Evolutionary conservation across 2,329 filamentous ascomycete species (phyloP), one percentile per base, ranked within the genome.

Genomic region (Claviceps purpurea): DNA sequence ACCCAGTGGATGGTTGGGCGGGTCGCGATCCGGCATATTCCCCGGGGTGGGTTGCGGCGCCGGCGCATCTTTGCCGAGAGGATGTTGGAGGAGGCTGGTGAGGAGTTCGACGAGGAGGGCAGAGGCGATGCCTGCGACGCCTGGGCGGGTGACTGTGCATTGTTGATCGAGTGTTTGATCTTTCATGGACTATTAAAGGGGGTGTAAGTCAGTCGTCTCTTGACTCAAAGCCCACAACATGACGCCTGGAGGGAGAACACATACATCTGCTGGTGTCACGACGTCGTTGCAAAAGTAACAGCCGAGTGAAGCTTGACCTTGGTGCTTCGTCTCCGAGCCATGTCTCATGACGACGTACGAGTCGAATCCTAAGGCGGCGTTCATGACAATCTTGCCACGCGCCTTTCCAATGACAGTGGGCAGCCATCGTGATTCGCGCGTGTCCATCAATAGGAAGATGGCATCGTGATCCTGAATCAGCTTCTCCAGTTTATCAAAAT

Each of bases 271-370:
- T 22, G 93, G 93, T 6, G 91, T 88, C 49, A 97, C 91, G 26
- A 98, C 91, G 65, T 98, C 93, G 62, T 95, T 97, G 70, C 93
- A 98, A 68, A 97, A 98, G 66, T 98, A 98, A 69, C 93, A 98
- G 10, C 93, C 93, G 26, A 97, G 74, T 26, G 87, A 81, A 50
- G 81, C 73, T 51, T 80, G 73, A n/a, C 70, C 75, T 11, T 78
- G 73, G 49, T 74, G 71, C 43, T 69, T 65, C 3, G 74, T 73
- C 58, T 81, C 78, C 5, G 88, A 75, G 1, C 93, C 93, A 66
- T 98, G 93, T 52, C 93, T 81, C 93, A 98, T 97, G 39, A 95
- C 89, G 2, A 98, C 89, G 61, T 88, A 98, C 0, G 89, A 93
- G 68, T 98, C 93, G 62, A 98, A 98, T 0, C 93, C 93, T 3